Evolutionary conservation across 2,329 filamentous ascomycete genomes (phyloP).

Genomic region (Anthostomella pinea): DNA sequence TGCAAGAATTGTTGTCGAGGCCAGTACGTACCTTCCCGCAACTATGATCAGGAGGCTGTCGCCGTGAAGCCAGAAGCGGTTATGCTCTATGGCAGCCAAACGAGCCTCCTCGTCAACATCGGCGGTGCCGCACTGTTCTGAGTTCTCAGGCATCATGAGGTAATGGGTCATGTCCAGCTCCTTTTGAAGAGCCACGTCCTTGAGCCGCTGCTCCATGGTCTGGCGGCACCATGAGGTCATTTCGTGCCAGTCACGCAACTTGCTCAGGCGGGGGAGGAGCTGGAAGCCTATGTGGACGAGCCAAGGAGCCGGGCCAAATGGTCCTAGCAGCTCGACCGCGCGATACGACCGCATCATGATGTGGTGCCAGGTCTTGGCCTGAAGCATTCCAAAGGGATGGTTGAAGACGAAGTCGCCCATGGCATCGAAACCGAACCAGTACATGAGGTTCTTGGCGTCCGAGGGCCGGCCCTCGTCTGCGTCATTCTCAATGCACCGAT

Average conservation of each 20-base stretch:
- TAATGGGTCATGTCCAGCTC: conserved; percentile 3
- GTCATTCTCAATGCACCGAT: conserved; percentile 14
- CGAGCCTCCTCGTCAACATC: neutral
- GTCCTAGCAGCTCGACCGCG: conserved; percentile 28
- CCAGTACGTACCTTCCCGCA: conserved; percentile 24
- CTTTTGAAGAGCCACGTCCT: neutral
- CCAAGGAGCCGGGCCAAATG: conserved; percentile 29
- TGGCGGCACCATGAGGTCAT: conserved; percentile 20
- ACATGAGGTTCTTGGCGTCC: conserved; percentile 22
- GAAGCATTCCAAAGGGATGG: conserved; percentile 3
- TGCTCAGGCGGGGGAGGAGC: conserved; percentile 10
- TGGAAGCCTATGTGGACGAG: conserved; percentile 23
- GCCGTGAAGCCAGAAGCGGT: conserved; percentile 12
- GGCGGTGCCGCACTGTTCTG: no score
- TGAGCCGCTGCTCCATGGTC: conserved; percentile 14
- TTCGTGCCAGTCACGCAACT: conserved; percentile 24
- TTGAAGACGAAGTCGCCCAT: conserved; percentile 8
- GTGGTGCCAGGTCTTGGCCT: neutral
- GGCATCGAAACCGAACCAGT: conserved; percentile 6
- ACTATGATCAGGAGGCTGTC: conserved; percentile 24
- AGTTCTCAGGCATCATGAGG: no score
- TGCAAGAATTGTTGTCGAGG: no score
- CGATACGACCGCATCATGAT: conserved; percentile 17
- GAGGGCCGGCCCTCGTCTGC: conserved; percentile 10
- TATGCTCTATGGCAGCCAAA: conserved; percentile 4